Conservation (phyloP, 2,329 filamentous ascomycete genomes). For the Ophiostoma angusticollis region DNA sequence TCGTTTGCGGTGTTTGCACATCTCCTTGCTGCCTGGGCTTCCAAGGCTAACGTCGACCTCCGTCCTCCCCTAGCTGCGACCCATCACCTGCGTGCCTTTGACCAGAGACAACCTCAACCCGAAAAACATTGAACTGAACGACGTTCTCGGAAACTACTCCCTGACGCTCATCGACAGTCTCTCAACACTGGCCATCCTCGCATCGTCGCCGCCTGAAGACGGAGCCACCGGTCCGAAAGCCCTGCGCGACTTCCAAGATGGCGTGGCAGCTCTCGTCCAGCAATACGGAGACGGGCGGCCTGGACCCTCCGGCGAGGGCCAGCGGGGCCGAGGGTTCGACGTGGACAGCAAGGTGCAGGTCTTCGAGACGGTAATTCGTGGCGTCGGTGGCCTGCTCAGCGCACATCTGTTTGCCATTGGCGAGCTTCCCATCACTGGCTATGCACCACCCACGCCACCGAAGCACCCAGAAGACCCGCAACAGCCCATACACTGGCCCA, state of each 20-base stretch:
- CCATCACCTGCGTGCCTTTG: constrained; percentile 71
- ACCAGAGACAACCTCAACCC: constrained; percentile 73
- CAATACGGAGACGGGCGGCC: constrained; percentile 76
- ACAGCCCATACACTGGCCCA: constrained; percentile 54
- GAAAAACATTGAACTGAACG: constrained; percentile 75
- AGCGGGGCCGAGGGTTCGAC: constrained; percentile 71
- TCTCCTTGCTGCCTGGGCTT: too few relatives aligned
- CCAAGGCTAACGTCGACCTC: constrained; percentile 11
- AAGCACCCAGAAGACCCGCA: constrained; percentile 14
- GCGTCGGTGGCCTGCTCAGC: constrained; percentile 79
- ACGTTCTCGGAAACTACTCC: constrained; percentile 94
- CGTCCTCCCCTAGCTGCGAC: constrained; percentile 52
- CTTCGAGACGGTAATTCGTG: constrained; percentile 94
- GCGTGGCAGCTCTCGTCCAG: constrained; percentile 60
- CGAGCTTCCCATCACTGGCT: constrained; percentile 74
- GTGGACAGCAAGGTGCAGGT: constrained; percentile 97
- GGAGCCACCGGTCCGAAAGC: constrained; percentile 45
- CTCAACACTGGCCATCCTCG: constrained; percentile 84
- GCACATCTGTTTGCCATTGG: constrained; percentile 88
- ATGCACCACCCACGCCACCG: constrained; percentile 36
- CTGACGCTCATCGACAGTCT: constrained; percentile 90
- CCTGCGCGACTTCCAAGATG: constrained; percentile 64
- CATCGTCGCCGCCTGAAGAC: constrained; percentile 53
- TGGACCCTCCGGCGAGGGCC: constrained; percentile 55
- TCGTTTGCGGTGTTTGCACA: too few relatives aligned